Base-by-base conservation (phyloP, 352 stramenopile genomes). In the Pythium angustatum region DNA sequence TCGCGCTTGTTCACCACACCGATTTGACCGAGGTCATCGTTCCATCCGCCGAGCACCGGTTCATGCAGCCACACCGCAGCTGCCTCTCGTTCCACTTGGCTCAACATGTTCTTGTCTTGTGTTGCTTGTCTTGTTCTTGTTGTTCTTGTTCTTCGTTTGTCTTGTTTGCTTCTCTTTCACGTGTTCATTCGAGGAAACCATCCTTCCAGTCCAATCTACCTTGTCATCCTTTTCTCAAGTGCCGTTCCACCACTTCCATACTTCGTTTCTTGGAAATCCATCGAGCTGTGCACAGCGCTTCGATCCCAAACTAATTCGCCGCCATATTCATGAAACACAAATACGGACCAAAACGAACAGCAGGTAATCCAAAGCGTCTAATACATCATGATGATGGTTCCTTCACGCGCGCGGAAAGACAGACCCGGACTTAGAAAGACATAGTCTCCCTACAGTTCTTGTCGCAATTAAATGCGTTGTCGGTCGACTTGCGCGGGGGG, bases 351-450 rank as follows among this genome's bases (percentile, higher is more conserved):
- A 73, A 44, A 47, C 43, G 71, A 82, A 78, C 64, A 85, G 73
- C 64, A 76, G 64, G 76, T 65, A 78, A 60, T n/a, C 44, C 30
- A 47, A 55, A 67, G 60, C 50, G 54, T 64, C 62, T 64, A 90
- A 83, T 80, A 90, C 63, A 85, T 87, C 76, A 85, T 69, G n/a
- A 81, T 88, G 79, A 88, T 80, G 74, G 70, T 69, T 72, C 58
- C 48, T 64, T 57, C 49, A 64, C 65, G 53, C 60, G 55, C 79
- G 81, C 71, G 68, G 77, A 85, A 80, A 88, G 79, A 77, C 69
- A 77, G 65, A 82, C 55, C 80, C 83, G 85, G 56, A 90, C 81
- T 92, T 92, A 92, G 83, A 92, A 92, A 92, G 83, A 89, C 83
- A 92, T 92, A 75, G 83, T 89, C 81, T 90, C 76, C 79, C 79